These are phyloP conservation scores for Sphenostylis stenocarpa DNA, from an alignment of 306 rosid species.

Conservation along the genomic window DNA sequence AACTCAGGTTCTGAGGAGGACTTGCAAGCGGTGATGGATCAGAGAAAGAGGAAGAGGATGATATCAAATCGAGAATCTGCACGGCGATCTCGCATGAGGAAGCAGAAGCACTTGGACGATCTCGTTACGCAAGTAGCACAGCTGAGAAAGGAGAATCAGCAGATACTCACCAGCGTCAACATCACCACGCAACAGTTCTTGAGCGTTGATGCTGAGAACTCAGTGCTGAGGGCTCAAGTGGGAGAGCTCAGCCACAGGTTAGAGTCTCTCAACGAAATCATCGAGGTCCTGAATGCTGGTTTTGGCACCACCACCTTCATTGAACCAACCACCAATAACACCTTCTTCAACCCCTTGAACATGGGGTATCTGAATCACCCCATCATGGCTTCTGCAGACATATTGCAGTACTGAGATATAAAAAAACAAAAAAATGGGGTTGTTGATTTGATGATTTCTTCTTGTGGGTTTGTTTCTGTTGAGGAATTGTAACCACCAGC, in stretches of 20 bases:
- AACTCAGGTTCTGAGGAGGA: constrained; percentile 80
- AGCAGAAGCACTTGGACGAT: constrained; percentile 92
- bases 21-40: constrained; percentile 60
- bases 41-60: constrained; percentile 93
- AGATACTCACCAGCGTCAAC: constrained; percentile 56
- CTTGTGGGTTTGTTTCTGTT: constrained; percentile 28
- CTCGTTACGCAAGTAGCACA: constrained; percentile 61
- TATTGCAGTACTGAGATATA: constrained; percentile 44
- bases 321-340: constrained; percentile 40
- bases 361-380: constrained; percentile 64
- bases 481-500: constrained; percentile 29
- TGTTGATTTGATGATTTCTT: neutral
- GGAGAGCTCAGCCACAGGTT: constrained; percentile 63
- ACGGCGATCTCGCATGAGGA: constrained; percentile 83
- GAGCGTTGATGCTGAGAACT: constrained; percentile 73
- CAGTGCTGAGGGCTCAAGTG: constrained; percentile 75
- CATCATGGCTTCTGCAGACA: constrained; percentile 61
- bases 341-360: constrained; percentile 50
- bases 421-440: no score
- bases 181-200: constrained; percentile 62
- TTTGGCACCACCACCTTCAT: constrained; percentile 20
- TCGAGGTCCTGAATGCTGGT: constrained; percentile 41
- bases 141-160: constrained; percentile 71
- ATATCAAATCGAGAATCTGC: constrained; percentile 93
- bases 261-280: constrained; percentile 69